Percentiles rank a stretch among this genome's conserved stretches.
Evolutionary conservation across 2,329 filamentous ascomycete genomes (phyloP).

Genomic region (Sphaerostilbella broomeana): DNA sequence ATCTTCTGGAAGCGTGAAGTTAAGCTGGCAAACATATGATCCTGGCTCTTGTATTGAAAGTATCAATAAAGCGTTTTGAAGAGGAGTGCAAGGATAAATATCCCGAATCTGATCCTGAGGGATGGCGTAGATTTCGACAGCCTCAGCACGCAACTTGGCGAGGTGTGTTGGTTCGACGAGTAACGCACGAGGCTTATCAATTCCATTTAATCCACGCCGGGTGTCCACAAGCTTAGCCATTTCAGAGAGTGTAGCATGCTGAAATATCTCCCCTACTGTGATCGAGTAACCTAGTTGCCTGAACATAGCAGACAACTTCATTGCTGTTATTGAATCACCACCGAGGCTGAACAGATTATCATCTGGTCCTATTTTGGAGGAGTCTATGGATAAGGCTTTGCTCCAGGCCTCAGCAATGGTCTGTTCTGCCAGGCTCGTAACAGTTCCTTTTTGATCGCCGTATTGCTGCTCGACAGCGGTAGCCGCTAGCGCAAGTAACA

Average conservation of each 20-base stretch:
- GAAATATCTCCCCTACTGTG: constrained; percentile 5
- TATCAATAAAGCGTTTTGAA: constrained; percentile 32
- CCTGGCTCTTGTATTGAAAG: constrained; percentile 25
- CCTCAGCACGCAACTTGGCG: constrained; percentile 14
- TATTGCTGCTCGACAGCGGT: not conserved
- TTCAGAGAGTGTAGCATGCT: constrained; percentile 5
- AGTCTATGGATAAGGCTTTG: too few relatives aligned
- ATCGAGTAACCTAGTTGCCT: constrained; percentile 1
- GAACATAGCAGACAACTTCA: constrained; percentile 31
- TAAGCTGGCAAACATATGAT: constrained; percentile 27
- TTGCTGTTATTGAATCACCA: constrained; percentile 40
- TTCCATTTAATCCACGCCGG: not conserved
- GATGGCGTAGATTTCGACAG: constrained; percentile 19
- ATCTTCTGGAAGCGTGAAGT: constrained; percentile 17
- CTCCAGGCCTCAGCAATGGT: too few relatives aligned
- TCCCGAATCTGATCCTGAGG: constrained; percentile 25
- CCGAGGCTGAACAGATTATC: constrained; percentile 37
- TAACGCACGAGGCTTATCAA: not conserved
- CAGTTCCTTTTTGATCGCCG: not conserved
- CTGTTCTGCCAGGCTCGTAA: constrained; percentile 16
- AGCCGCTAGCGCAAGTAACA: constrained; percentile 1
- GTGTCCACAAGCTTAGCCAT: constrained; percentile 4
- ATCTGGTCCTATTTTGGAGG: constrained; percentile 22
- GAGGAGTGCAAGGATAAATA: constrained; percentile 24
- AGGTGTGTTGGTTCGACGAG: not conserved